Base-by-base conservation (phyloP, 1,284 basidiomycete species). In the Mycena sp. region DNA sequence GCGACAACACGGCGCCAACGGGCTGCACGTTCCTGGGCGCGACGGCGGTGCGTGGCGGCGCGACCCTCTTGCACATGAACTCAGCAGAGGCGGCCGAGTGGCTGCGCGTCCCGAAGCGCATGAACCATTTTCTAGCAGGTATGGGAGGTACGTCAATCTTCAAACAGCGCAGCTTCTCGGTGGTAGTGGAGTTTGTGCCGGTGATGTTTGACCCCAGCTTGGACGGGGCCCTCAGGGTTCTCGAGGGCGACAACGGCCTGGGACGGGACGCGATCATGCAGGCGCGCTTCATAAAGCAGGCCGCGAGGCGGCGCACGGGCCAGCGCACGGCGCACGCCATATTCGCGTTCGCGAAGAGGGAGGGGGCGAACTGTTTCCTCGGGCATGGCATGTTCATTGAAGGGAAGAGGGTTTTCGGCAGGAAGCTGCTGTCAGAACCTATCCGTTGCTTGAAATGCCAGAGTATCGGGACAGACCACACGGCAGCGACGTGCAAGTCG, bases 91-190 rank as follows among this genome's bases (percentile, higher is more conserved):
- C 55, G 3, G 35, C 55, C 1, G 9, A 28, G 14, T 57, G 55
- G 55, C 6, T 48, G 19, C 44, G 28, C 10, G 9, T 16, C 32
- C 32, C 32, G 32, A 17, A 7, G 10, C 3, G 41, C 19, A 59
- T 51, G 37, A 38, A 4, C 5, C 17, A 10, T 23, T 59, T 59
- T 16, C 21, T 51, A 14, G 25, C 10, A 1, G 26, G 7, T 2
- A 40, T 59, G 46, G 57, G 57, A 41, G 48, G 58, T 44, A 51
- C 46, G 29, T 45, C 41, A 0, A 14, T 35, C 16, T 44, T 40
- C 41, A 52, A 50, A n/a, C 21, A 41, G 5, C 26, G 57, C 12
- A n/a, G 21, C 6, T 32, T 5, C 32, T 51, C 38, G 4, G 35
- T 59, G 1, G 19, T 51, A 10, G 37, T 51, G n/a, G 6, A 43